Percentiles rank a stretch among this genome's conserved stretches.
Conservation (phyloP, 257 asterid species). For the Parsonsia alboflavescens region DNA sequence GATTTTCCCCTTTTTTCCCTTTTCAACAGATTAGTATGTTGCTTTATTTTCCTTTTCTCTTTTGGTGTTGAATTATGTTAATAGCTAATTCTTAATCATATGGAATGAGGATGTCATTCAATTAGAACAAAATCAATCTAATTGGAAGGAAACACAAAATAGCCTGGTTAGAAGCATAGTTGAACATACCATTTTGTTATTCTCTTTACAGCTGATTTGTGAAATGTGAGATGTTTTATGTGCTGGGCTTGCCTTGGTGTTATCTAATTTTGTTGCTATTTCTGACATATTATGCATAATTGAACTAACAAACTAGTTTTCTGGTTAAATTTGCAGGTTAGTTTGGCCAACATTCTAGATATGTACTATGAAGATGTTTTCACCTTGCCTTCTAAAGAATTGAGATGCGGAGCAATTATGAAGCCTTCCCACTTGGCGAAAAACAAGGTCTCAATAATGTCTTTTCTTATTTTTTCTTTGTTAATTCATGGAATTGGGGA, state of each 20-base stretch:
- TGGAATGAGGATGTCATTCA: background rate
- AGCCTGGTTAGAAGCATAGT: background rate
- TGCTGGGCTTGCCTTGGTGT: background rate
- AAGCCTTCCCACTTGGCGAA: slow-evolving; percentile 39
- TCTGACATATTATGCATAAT: background rate
- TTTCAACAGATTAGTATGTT: too few species aligned
- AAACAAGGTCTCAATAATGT: slow-evolving; percentile 45
- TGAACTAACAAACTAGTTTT: slow-evolving; percentile 8
- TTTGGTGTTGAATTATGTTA: background rate
- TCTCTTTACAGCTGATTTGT: background rate
- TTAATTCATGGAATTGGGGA: background rate
- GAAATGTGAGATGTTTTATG: background rate
- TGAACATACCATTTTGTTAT: background rate
- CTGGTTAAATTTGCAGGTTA: slow-evolving; percentile 47
- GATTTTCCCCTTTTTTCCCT: background rate
- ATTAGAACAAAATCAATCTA: background rate
- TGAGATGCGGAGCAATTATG: slow-evolving; percentile 49
- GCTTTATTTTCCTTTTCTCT: too few species aligned
- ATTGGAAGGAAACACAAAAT: background rate
- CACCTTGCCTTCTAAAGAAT: slow-evolving; percentile 64
- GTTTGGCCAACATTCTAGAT: slow-evolving; percentile 67
- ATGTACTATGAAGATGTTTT: slow-evolving; percentile 83
- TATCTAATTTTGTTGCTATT: background rate
- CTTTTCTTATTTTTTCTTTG: background rate
- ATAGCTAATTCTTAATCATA: background rate